Percentiles rank a stretch among this genome's conserved stretches.
Evolutionary conservation across 2,329 filamentous ascomycete genomes (phyloP).

Genomic region (Phyllosticta citribraziliensis): DNA sequence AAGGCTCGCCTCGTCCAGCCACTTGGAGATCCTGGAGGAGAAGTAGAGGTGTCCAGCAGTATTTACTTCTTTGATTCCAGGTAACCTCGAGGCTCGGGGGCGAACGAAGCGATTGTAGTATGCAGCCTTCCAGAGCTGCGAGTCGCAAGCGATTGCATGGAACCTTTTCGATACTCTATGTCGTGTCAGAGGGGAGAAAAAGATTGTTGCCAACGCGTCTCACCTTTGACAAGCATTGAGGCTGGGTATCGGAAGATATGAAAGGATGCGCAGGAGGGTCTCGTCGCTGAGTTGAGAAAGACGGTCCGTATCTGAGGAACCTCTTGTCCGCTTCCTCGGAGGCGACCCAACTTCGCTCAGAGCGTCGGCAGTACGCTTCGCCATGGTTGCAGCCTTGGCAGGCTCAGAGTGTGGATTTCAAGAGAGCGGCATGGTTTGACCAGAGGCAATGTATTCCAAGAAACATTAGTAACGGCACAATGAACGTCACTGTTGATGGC

Average conservation of each 20-base stretch:
- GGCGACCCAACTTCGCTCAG: constrained; percentile 19
- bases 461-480: not conserved
- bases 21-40: constrained; percentile 48
- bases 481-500: not conserved
- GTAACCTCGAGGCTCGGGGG: constrained; percentile 66
- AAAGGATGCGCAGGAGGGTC: constrained; percentile 73
- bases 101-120: constrained; percentile 85
- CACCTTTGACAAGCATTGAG: constrained; percentile 57
- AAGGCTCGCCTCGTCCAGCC: constrained; percentile 51
- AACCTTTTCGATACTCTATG: constrained; percentile 65
- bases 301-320: constrained; percentile 42
- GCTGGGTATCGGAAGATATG: constrained; percentile 59
- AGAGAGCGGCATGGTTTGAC: not conserved
- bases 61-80: constrained; percentile 47
- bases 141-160: constrained; percentile 62
- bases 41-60: constrained; percentile 36
- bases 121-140: constrained; percentile 80
- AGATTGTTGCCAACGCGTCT: constrained; percentile 5
- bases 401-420: not conserved
- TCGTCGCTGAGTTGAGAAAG: constrained; percentile 76
- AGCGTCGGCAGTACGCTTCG: constrained; percentile 16
- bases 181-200: not conserved
- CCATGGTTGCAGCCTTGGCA: not conserved
- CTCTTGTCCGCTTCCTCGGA: constrained; percentile 37
- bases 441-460: not conserved